Conservation (phyloP, 345 rosid species). For the Clarkia xantiana region DNA sequence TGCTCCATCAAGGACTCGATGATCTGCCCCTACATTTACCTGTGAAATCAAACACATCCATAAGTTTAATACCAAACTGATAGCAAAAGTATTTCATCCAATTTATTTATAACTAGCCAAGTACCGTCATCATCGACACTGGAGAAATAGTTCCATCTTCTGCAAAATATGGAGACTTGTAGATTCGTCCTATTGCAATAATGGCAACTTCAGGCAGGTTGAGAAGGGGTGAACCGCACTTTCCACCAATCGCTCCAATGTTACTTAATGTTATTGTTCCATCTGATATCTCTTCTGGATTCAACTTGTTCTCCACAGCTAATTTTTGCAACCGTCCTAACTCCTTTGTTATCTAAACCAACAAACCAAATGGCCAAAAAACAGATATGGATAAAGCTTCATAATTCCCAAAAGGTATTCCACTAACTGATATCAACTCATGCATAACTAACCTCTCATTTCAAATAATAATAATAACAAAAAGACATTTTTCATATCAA, state of each 20-base stretch:
- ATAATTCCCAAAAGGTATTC: too few species aligned
- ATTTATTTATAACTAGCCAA: too few species aligned
- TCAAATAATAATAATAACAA: too few species aligned
- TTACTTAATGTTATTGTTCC: slow-evolving; percentile 90
- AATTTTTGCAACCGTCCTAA: slow-evolving; percentile 56
- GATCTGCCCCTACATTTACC: slow-evolving; percentile 89
- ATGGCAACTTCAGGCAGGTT: slow-evolving; percentile 91
- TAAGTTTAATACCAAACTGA: background rate
- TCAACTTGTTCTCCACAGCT: slow-evolving; percentile 59
- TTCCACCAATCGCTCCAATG: slow-evolving; percentile 88
- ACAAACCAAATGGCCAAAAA: too few species aligned
- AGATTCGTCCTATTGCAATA: slow-evolving; percentile 79
- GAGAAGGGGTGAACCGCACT: slow-evolving; percentile 71
- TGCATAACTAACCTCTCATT: too few species aligned
- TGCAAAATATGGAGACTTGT: slow-evolving; percentile 51
- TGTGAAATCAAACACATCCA: slow-evolving; percentile 8
- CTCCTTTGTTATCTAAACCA: slow-evolving; percentile 60
- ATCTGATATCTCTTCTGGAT: slow-evolving; percentile 55
- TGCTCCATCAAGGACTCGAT: slow-evolving; percentile 83
- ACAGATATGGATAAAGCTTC: too few species aligned
- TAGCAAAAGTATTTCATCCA: background rate
- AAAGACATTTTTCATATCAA: background rate
- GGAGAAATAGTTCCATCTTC: slow-evolving; percentile 57
- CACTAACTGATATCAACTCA: background rate
- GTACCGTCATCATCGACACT: slow-evolving; percentile 64